Conservation (phyloP, 306 rosid species). For the Vigna angularis region DNA sequence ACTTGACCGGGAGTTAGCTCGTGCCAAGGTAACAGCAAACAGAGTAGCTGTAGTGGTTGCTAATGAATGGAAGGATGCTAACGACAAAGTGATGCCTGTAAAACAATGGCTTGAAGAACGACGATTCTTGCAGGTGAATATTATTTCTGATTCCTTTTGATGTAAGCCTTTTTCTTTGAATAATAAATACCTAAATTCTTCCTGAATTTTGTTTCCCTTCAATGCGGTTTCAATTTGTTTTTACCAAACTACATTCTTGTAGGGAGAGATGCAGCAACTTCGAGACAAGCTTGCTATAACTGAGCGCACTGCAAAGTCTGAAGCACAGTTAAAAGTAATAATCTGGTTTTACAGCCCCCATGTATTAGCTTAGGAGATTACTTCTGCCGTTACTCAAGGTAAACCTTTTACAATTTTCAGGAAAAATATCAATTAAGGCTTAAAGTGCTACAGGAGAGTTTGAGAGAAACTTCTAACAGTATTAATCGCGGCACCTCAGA, state of each 20-base stretch:
- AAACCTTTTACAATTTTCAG: constrained; percentile 56
- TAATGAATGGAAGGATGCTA: constrained; percentile 98
- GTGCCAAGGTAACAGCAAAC: constrained; percentile 97
- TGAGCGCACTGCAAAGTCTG: constrained; percentile 89
- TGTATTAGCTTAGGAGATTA: constrained; percentile 50
- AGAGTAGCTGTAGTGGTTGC: constrained; percentile 98
- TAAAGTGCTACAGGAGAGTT: constrained; percentile 92
- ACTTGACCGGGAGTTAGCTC: constrained; percentile 97
- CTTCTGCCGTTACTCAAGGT: constrained; percentile 54
- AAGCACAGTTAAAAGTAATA: constrained; percentile 96
- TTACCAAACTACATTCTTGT: constrained; percentile 43
- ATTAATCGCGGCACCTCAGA: constrained; percentile 77
- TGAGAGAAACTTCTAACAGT: constrained; percentile 81
- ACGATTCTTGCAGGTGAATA: constrained; percentile 79
- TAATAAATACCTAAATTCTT: background rate
- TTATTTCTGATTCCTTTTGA: constrained; percentile 31
- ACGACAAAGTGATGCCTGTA: constrained; percentile 99
- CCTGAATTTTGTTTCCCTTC: constrained; percentile 23
- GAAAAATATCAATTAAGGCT: constrained; percentile 92
- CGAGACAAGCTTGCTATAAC: constrained; percentile 89
- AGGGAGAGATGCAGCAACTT: constrained; percentile 99
- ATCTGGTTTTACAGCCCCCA: constrained; percentile 52
- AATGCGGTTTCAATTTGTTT: constrained; percentile 30
- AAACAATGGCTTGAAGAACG: constrained; percentile 99
- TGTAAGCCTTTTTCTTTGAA: constrained; percentile 1